phyloP scores from a whole-genome alignment of 2,329 filamentous ascomycete species.

The Anisogramma anomala region DNA sequence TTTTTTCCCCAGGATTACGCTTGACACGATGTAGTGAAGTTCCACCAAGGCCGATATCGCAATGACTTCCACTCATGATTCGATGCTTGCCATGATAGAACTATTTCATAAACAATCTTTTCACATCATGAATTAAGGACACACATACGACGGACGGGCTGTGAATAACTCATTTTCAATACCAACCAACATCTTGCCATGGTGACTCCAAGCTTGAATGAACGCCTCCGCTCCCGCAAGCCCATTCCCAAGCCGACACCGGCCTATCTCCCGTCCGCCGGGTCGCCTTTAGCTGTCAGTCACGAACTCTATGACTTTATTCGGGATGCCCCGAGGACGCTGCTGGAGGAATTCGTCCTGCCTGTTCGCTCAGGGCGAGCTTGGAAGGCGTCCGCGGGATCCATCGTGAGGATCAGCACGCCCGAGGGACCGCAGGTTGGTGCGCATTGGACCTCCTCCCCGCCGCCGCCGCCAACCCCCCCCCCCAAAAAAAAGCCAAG shows the following conservation, averaged over 20 bases:
- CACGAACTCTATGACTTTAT: conserved; percentile 48
- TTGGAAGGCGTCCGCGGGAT: conserved; percentile 58
- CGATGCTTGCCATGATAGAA: background rate
- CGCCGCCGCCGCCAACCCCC: background rate
- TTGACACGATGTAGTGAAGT: too few species aligned
- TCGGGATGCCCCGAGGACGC: conserved; percentile 32
- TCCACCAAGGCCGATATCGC: background rate
- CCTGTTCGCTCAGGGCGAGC: conserved; percentile 64
- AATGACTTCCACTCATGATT: background rate
- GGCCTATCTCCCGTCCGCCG: conserved; percentile 34
- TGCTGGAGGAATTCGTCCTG: conserved; percentile 45
- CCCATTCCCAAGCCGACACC: conserved; percentile 37
- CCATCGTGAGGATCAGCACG: conserved; percentile 61
- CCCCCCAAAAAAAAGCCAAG: background rate
- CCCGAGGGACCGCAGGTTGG: conserved; percentile 67
- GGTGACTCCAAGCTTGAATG: conserved; percentile 19
- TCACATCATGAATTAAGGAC: background rate
- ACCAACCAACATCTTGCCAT: too few species aligned
- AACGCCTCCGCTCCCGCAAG: conserved; percentile 31
- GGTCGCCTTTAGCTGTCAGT: conserved; percentile 34
- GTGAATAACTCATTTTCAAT: background rate
- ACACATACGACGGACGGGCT: background rate
- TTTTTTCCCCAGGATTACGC: too few species aligned
- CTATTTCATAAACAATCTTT: background rate
- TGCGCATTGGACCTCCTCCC: conserved; percentile 20